Evolutionary conservation across 441 rosid species (phyloP).

Genomic region (Theobroma grandiflorum): DNA sequence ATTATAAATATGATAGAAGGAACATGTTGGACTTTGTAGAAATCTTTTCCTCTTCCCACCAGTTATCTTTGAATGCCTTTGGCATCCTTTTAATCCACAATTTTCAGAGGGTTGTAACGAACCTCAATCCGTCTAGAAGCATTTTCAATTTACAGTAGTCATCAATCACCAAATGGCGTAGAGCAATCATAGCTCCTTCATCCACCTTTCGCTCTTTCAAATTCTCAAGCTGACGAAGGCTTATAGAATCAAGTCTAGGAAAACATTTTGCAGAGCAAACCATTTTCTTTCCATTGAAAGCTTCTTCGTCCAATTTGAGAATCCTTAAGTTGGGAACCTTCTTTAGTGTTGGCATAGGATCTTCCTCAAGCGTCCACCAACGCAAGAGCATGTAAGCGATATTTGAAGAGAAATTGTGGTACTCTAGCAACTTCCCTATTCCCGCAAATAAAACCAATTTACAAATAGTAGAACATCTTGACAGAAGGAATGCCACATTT

Average conservation of each 20-base stretch:
- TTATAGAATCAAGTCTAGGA: neutral
- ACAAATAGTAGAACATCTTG: neutral
- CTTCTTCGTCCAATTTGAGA: neutral
- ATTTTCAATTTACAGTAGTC: neutral
- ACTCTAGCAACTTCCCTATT: neutral
- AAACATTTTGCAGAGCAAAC: no score
- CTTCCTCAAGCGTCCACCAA: neutral
- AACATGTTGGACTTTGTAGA: no score
- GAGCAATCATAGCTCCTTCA: neutral
- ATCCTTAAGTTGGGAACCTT: neutral
- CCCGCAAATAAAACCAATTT: no score
- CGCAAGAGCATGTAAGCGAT: neutral
- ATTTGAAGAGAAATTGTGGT: neutral
- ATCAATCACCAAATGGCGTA: neutral
- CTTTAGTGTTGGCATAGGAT: conserved; percentile 11
- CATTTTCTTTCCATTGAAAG: neutral
- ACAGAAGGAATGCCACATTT: neutral
- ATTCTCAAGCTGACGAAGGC: no score
- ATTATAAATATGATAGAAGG: no score
- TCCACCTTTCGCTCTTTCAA: neutral
- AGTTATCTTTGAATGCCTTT: neutral
- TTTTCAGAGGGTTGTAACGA: neutral
- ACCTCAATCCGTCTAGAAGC: neutral
- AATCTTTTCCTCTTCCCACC: neutral
- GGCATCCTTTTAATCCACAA: neutral